Evolutionary conservation across 2,329 filamentous ascomycete species (phyloP).

Genomic region (Didymella exigua): DNA sequence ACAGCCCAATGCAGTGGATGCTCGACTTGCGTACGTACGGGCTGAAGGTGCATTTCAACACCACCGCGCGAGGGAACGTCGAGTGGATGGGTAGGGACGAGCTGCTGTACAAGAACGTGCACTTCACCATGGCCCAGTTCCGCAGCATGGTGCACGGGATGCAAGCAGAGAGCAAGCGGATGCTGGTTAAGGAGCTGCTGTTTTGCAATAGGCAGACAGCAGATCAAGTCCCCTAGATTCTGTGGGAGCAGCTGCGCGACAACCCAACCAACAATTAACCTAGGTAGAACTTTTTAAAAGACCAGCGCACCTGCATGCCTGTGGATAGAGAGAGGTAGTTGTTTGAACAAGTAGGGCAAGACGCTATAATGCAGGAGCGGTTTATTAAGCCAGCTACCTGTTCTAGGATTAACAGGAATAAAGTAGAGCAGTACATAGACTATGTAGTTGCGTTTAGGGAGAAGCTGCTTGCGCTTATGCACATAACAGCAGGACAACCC

Average conservation of each 20-base stretch:
- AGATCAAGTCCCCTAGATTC: neutral
- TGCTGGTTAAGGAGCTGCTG: slow-evolving; percentile 3
- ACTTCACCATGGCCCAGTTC: slow-evolving; percentile 17
- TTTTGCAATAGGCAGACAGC: slow-evolving; percentile 9
- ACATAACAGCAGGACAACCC: no score
- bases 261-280: slow-evolving; percentile 9
- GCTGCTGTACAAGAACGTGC: slow-evolving; percentile 19
- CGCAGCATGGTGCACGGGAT: slow-evolving; percentile 14
- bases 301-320: slow-evolving; percentile 14
- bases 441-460: slow-evolving; percentile 16
- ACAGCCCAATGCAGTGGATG: slow-evolving; percentile 23
- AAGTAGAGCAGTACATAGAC: neutral
- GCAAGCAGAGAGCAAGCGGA: neutral
- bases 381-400: no score
- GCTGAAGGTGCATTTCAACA: slow-evolving; percentile 25
- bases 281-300: slow-evolving; percentile 22
- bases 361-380: no score
- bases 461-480: slow-evolving; percentile 27
- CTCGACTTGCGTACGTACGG: slow-evolving; percentile 21
- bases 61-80: slow-evolving; percentile 9
- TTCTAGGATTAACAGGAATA: no score
- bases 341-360: neutral
- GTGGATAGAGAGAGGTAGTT: slow-evolving; percentile 6
- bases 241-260: slow-evolving; percentile 8
- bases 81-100: slow-evolving; percentile 8